phyloP scores from a whole-genome alignment of 495 filamentous ascomycete species.

The Lentithecium fluviatile region DNA sequence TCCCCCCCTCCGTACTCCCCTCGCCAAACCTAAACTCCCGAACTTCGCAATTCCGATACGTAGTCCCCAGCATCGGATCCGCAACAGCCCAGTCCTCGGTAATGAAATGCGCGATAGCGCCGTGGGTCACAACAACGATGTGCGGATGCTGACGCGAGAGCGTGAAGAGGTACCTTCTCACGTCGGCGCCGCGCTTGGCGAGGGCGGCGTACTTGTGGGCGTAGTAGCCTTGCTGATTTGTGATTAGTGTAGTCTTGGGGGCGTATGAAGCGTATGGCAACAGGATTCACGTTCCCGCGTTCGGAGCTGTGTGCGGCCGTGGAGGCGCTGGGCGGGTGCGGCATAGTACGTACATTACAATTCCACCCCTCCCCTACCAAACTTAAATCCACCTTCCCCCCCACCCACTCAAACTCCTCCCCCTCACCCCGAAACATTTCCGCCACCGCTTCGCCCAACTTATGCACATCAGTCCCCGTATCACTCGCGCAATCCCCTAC shows the following conservation, averaged over 20 bases:
- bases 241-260: background rate
- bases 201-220: background rate
- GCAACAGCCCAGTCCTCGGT: constrained; percentile 78
- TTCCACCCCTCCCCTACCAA: constrained; percentile 14
- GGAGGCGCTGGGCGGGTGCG: too few relatives aligned
- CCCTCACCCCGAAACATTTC: background rate
- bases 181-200: background rate
- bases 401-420: background rate
- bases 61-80: constrained; percentile 52
- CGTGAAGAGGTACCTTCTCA: constrained; percentile 10
- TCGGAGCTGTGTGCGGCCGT: too few relatives aligned
- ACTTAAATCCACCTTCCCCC: constrained; percentile 2
- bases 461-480: constrained; percentile 56
- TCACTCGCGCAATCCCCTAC: constrained; percentile 76
- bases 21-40: background rate
- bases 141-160: constrained; percentile 57
- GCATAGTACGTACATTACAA: background rate
- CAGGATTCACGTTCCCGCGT: too few relatives aligned
- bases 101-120: constrained; percentile 71
- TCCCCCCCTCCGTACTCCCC: background rate
- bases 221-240: constrained; percentile 2
- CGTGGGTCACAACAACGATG: constrained; percentile 75
- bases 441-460: background rate
- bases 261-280: too few relatives aligned
- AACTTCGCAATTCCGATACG: background rate